Evolutionary conservation across 2,329 filamentous ascomycete genomes (phyloP).

Genomic region (Helicocarpus griseus): DNA sequence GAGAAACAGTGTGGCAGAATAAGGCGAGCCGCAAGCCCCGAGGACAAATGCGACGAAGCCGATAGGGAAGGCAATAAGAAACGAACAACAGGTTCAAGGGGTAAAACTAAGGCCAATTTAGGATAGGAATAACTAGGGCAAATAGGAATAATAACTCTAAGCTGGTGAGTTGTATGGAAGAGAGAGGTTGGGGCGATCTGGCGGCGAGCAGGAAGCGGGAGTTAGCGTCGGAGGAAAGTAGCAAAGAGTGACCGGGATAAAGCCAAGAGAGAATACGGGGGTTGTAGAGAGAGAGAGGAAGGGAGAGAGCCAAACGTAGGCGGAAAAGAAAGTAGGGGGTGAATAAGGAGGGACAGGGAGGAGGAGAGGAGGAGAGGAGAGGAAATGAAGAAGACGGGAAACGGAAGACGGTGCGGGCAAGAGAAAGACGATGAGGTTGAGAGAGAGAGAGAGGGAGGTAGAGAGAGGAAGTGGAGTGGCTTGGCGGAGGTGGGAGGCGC

Average conservation of each 20-base stretch:
- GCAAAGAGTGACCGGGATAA: neutral
- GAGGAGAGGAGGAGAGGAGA: constrained; percentile 12
- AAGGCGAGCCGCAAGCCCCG: neutral
- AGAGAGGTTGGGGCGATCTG: neutral
- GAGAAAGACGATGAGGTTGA: constrained; percentile 3
- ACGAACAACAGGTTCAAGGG: neutral
- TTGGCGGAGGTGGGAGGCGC: constrained; percentile 1
- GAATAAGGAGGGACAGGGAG: constrained; percentile 10
- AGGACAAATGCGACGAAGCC: neutral
- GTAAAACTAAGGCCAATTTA: constrained; percentile 4
- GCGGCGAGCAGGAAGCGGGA: neutral
- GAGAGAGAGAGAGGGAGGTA: constrained; percentile 1
- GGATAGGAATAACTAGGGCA: constrained; percentile 12
- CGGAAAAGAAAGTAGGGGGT: neutral
- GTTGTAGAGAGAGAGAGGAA: constrained; percentile 12
- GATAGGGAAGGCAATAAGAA: neutral
- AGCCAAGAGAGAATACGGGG: constrained; percentile 5
- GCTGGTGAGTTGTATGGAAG: neutral
- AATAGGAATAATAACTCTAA: neutral
- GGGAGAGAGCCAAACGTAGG: neutral
- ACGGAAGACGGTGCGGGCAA: constrained; percentile 11
- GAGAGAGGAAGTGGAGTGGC: constrained; percentile 1
- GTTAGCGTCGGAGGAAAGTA: constrained; percentile 8
- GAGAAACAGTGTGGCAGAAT: neutral
- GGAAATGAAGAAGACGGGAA: constrained; percentile 10